Percentiles rank a stretch among this genome's conserved stretches.
These are phyloP conservation scores for Colletotrichum tofieldiae DNA, from an alignment of 2,329 filamentous ascomycete species.

Conservation along the genomic window DNA sequence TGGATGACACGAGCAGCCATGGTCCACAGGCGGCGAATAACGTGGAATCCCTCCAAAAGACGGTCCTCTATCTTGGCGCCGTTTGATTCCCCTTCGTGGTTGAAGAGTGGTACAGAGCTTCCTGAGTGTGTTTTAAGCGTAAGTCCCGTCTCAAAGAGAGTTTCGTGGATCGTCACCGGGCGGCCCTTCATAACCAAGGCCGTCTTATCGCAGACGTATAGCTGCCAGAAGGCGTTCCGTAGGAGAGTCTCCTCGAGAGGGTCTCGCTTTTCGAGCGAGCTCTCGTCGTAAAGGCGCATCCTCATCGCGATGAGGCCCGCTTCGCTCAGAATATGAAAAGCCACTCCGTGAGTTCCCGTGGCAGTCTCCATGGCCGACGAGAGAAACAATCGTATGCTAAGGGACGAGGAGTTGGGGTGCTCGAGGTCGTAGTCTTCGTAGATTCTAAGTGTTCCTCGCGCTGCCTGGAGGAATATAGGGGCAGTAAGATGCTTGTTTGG, in stretches of 20 bases:
- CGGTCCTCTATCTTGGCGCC: background rate
- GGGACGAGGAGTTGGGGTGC: constrained; percentile 58
- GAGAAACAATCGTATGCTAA: constrained; percentile 61
- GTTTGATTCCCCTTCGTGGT: constrained; percentile 41
- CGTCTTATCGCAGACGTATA: constrained; percentile 58
- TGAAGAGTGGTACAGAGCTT: background rate
- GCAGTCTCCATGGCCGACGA: constrained; percentile 62
- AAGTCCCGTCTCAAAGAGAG: constrained; percentile 58
- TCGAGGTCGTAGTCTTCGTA: constrained; percentile 61
- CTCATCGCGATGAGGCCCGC: constrained; percentile 59
- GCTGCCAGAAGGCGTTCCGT: constrained; percentile 57
- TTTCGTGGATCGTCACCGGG: constrained; percentile 62
- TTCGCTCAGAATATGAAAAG: constrained; percentile 59
- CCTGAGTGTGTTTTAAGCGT: constrained; percentile 42
- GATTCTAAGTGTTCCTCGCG: constrained; percentile 54
- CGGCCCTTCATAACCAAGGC: constrained; percentile 57
- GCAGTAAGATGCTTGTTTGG: constrained; percentile 56
- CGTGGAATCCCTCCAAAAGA: constrained; percentile 55
- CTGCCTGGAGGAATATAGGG: constrained; percentile 57
- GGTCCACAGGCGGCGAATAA: constrained; percentile 53
- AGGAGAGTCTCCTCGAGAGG: constrained; percentile 58
- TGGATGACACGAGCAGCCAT: constrained; percentile 3
- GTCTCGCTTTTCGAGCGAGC: constrained; percentile 52
- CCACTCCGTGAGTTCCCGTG: constrained; percentile 14
- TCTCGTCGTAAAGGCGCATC: constrained; percentile 60